Evolutionary conservation across 768 basidiomycete genomes (phyloP).

Genomic region (Mycena kentingensis): DNA sequence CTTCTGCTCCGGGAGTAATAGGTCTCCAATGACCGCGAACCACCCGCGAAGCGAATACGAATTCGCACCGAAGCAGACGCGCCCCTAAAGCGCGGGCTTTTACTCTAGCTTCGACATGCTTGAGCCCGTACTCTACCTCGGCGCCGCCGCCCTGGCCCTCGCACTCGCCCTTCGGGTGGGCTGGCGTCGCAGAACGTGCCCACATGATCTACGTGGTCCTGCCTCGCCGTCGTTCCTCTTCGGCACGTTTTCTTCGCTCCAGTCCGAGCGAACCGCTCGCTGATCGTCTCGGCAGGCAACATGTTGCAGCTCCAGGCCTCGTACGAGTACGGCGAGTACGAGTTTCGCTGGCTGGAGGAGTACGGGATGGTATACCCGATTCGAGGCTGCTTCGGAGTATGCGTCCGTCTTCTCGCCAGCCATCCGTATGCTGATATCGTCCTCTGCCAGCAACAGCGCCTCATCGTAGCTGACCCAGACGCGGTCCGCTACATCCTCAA

Average conservation of each 20-base stretch:
- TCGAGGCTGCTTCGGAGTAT: background rate
- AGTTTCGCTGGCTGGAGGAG: background rate
- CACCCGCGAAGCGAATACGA: no score
- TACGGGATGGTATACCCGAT: background rate
- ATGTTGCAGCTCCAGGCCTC: background rate
- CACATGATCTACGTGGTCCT: no score
- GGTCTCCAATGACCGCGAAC: no score
- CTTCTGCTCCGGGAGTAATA: no score
- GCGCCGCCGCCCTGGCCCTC: no score
- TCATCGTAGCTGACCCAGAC: background rate
- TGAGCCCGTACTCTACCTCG: no score
- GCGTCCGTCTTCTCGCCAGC: background rate
- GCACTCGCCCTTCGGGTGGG: no score
- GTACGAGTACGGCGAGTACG: background rate
- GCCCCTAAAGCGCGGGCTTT: no score
- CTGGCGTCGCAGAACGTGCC: no score
- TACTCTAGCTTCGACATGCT: no score
- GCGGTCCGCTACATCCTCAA: background rate
- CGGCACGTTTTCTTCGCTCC: background rate
- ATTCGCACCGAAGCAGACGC: no score
- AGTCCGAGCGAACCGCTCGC: background rate
- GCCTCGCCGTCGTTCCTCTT: background rate
- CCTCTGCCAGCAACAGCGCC: background rate
- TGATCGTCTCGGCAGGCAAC: background rate
- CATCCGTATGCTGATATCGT: background rate